Evolutionary conservation across 257 asterid genomes (phyloP).

Genomic region (Craterostigma plantagineum): DNA sequence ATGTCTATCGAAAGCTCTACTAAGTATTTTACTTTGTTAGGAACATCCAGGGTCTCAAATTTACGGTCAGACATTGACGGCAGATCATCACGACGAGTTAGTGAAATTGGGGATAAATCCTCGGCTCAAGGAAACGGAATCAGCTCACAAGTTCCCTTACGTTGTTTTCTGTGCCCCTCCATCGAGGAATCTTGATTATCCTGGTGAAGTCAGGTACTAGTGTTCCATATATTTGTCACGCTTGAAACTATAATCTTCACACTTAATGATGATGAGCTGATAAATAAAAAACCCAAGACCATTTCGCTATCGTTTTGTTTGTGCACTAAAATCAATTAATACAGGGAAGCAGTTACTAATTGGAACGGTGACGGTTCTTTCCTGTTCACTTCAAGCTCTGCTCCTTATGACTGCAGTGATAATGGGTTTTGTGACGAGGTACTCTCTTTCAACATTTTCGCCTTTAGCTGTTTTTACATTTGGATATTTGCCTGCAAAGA

Average conservation of each 20-base stretch:
- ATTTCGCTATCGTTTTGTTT: too few species aligned
- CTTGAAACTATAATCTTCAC: too few species aligned
- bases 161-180: conserved; percentile 96
- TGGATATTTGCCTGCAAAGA: not conserved
- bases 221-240: not conserved
- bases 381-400: conserved; percentile 90
- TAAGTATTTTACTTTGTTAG: conserved; percentile 21
- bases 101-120: conserved; percentile 63
- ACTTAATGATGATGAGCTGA: too few species aligned
- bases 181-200: conserved; percentile 44
- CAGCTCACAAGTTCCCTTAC: conserved; percentile 45
- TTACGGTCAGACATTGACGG: conserved; percentile 63
- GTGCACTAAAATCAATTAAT: conserved; percentile 5
- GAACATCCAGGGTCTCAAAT: conserved; percentile 66
- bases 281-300: too few species aligned
- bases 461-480: not conserved
- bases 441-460: too few species aligned
- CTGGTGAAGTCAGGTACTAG: conserved; percentile 68
- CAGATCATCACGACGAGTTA: conserved; percentile 75
- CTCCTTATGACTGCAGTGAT: conserved; percentile 74
- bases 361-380: conserved; percentile 96
- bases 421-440: conserved; percentile 92
- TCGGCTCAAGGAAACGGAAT: conserved; percentile 30
- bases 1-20: conserved; percentile 1
- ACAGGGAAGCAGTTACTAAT: conserved; percentile 67